Conservation (phyloP, 2,329 filamentous ascomycete species). For the Colletotrichum nymphaeae region DNA sequence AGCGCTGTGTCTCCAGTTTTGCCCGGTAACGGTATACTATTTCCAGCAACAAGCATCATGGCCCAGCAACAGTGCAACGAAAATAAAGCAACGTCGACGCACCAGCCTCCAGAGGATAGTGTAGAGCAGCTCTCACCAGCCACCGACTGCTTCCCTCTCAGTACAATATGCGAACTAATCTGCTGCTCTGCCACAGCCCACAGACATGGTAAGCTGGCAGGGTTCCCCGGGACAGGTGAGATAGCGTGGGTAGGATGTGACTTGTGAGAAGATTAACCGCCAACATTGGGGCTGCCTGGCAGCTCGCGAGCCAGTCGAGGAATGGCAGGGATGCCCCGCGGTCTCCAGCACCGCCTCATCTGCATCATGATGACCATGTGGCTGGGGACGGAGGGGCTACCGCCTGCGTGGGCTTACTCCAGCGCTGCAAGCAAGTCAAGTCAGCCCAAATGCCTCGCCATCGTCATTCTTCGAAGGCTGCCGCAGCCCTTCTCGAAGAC, state of each 20-base stretch:
- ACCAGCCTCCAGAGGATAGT: neutral
- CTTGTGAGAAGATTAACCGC: neutral
- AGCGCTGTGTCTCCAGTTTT: conserved; percentile 17
- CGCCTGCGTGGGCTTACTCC: neutral
- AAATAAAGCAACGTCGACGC: neutral
- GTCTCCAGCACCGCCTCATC: conserved; percentile 26
- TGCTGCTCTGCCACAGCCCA: conserved; percentile 11
- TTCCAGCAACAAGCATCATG: conserved; percentile 14
- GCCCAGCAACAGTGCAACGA: conserved; percentile 1
- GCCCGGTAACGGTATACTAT: conserved; percentile 7
- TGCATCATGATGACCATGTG: conserved; percentile 2
- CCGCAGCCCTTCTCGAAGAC: neutral
- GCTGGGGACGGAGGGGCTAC: neutral
- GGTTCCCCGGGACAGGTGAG: conserved; percentile 1
- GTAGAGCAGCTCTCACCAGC: conserved; percentile 2
- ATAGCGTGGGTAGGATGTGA: neutral
- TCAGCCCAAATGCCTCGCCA: neutral
- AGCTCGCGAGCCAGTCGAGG: neutral
- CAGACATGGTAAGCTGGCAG: conserved; percentile 20
- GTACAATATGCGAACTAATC: neutral
- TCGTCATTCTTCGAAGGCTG: neutral
- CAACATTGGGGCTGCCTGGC: neutral
- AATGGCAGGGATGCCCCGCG: conserved; percentile 15
- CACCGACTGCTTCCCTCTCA: neutral
- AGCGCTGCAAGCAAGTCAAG: neutral